A percentile compares a stretch with the other conserved stretches of the same genome.
Evolutionary conservation across 2,329 filamentous ascomycete species (phyloP).

Genomic region (Xylaria sp.): DNA sequence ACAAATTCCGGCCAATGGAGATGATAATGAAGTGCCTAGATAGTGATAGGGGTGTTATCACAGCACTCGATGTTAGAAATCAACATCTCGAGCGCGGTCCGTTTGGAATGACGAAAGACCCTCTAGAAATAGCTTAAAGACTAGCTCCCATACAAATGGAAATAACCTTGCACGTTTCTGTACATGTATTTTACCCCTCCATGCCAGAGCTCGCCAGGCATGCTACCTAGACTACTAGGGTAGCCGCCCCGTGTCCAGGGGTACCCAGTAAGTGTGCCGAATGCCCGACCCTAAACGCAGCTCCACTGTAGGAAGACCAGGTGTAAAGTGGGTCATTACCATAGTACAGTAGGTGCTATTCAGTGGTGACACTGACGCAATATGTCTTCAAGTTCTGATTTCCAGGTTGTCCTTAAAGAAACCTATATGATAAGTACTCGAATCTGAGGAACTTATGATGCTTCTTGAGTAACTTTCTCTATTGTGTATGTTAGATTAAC

Average conservation of each 20-base stretch:
- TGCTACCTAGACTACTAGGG: not conserved
- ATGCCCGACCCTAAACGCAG: not conserved
- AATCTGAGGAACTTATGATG: not conserved
- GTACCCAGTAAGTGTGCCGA: not conserved
- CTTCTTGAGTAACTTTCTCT: not conserved
- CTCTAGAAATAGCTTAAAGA: not conserved
- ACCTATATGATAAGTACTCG: not conserved
- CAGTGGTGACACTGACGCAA: constrained; percentile 4
- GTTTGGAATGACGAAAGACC: not conserved
- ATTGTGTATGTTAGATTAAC: not conserved
- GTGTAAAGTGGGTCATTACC: not conserved
- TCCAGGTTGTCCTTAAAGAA: not conserved
- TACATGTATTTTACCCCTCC: not conserved
- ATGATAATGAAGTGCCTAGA: not conserved
- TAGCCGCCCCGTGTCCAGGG: not conserved
- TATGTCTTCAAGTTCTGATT: not conserved
- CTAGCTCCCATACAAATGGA: not conserved
- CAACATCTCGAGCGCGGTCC: not conserved
- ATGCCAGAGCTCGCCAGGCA: too few relatives aligned
- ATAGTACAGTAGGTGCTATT: not conserved
- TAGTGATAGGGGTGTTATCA: not conserved
- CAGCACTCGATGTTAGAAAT: not conserved
- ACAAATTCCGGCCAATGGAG: not conserved
- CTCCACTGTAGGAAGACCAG: not conserved
- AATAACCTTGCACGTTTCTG: not conserved